Percentiles rank a stretch among this genome's conserved stretches.
phyloP scores from a whole-genome alignment of 2,329 filamentous ascomycete genomes.

The Mycocentrospora acerina region DNA sequence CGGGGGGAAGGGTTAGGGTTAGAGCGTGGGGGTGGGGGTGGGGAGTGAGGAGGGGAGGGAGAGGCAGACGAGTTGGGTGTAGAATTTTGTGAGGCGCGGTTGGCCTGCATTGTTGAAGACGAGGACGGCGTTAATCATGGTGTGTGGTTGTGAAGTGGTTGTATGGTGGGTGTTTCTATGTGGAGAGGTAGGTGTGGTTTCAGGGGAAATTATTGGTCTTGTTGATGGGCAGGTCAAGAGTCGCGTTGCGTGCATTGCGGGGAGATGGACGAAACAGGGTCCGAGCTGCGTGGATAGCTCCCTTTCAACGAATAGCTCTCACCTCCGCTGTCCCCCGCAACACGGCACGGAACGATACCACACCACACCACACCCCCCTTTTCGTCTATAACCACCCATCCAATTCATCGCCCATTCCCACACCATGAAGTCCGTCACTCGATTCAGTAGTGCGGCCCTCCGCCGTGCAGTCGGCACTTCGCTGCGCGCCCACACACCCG shows the following conservation, averaged over 20 bases:
- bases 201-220: too few relatives aligned
- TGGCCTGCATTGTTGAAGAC: constrained; percentile 99
- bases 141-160: constrained; percentile 6
- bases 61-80: constrained; percentile 79
- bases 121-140: constrained; percentile 97
- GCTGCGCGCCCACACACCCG: constrained; percentile 19
- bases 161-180: not conserved
- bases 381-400: not conserved
- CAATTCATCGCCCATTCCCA: constrained; percentile 1
- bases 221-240: too few relatives aligned
- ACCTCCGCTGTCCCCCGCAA: constrained; percentile 1
- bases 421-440: constrained; percentile 27
- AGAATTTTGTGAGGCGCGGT: constrained; percentile 96
- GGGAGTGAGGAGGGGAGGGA: not conserved
- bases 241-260: constrained; percentile 1
- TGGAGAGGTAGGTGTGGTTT: too few relatives aligned
- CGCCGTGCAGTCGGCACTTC: constrained; percentile 25
- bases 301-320: constrained; percentile 3
- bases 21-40: constrained; percentile 1
- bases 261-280: too few relatives aligned
- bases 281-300: constrained; percentile 4
- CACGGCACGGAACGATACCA: too few relatives aligned
- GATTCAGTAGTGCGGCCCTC: constrained; percentile 20
- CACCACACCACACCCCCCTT: constrained; percentile 4
- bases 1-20: constrained; percentile 1